Percentiles rank a stretch among this genome's conserved stretches.
Conservation (phyloP, 176 grass and related monocot genomes). For the Ananas comosus region DNA sequence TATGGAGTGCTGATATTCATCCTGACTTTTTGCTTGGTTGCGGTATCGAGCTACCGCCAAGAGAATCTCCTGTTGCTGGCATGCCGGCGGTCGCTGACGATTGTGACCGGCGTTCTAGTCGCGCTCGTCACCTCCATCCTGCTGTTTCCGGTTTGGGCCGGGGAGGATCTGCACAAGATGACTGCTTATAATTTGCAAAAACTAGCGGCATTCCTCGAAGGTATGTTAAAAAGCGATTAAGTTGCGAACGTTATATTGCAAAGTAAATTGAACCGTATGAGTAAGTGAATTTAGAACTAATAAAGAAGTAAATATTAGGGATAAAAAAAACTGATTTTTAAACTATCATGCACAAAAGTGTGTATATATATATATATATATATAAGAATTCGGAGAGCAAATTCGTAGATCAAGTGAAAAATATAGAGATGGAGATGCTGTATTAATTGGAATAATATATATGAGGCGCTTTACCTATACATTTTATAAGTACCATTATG, state of each 20-base stretch:
- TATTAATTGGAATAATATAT: too few relatives aligned
- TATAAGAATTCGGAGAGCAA: too few relatives aligned
- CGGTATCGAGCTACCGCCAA: not conserved
- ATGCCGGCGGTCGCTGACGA: not conserved
- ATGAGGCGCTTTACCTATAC: too few relatives aligned
- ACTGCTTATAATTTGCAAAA: not conserved
- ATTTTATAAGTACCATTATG: too few relatives aligned
- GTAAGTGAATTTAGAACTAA: too few relatives aligned
- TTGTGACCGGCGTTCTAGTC: not conserved
- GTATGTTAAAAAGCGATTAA: not conserved
- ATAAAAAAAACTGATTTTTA: too few relatives aligned
- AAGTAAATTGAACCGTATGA: too few relatives aligned
- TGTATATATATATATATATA: too few relatives aligned
- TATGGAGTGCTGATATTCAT: not conserved
- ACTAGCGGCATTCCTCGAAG: not conserved
- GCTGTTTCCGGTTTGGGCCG: not conserved
- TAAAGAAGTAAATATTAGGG: too few relatives aligned
- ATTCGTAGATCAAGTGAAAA: too few relatives aligned
- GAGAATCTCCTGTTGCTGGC: not conserved
- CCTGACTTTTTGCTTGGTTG: not conserved
- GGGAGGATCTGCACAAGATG: not conserved
- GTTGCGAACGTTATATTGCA: not conserved
- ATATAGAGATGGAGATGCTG: too few relatives aligned
- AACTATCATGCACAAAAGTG: too few relatives aligned
- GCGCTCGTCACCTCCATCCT: not conserved